A percentile compares a stretch with the other conserved stretches of the same genome.
Evolutionary conservation across 441 rosid genomes (phyloP).

Genomic region (Cnidoscolus chayamansa): DNA sequence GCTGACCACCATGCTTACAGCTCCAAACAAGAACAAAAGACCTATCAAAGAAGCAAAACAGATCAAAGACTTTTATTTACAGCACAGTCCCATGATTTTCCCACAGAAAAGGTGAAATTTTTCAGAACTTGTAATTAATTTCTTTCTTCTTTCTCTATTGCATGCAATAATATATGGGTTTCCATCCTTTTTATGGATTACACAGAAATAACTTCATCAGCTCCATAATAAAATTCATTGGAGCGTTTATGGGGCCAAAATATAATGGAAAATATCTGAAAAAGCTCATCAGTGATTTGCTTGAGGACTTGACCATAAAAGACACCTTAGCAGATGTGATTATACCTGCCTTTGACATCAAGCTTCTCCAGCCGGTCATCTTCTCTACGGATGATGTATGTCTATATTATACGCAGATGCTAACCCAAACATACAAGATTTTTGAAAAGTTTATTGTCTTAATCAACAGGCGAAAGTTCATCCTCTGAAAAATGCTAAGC

Average conservation of each 20-base stretch:
- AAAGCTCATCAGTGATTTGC: conserved; percentile 18
- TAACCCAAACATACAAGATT: no score
- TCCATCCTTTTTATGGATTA: no score
- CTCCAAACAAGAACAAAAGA: conserved; percentile 37
- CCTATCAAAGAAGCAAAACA: conserved; percentile 46
- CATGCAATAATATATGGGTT: no score
- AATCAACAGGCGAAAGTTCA: conserved; percentile 20
- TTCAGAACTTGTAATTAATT: not conserved
- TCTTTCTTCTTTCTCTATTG: not conserved
- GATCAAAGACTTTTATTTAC: conserved; percentile 37
- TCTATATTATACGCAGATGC: no score
- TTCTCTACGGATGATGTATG: conserved; percentile 38
- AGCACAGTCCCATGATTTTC: conserved; percentile 40
- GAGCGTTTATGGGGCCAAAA: conserved; percentile 18
- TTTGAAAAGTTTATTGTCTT: not conserved
- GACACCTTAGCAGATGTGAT: conserved; percentile 37
- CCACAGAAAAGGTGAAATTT: conserved; percentile 31
- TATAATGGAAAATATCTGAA: conserved; percentile 30
- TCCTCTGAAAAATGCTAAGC: conserved; percentile 38
- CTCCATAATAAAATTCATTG: not conserved
- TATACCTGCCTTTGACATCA: conserved; percentile 45
- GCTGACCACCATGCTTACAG: conserved; percentile 47
- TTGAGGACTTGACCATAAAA: conserved; percentile 27
- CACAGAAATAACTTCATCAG: conserved; percentile 8
- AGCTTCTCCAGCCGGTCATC: conserved; percentile 38